Base-by-base conservation (phyloP, 1,284 basidiomycete species). In the Microbotryomycetes sp. region DNA sequence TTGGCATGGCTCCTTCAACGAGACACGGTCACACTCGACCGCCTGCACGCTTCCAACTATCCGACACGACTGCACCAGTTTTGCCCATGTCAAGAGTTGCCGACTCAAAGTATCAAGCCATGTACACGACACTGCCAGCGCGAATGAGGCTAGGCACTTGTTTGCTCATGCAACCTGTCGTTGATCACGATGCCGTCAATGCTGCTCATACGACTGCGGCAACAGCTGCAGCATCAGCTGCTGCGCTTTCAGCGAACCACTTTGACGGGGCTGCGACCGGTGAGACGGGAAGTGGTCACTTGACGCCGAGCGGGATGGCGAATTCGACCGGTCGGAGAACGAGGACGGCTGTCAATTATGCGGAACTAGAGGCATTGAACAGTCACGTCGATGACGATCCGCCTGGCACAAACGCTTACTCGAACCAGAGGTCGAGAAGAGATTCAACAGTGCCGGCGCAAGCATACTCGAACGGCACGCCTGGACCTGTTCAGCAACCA, bases 61-160 rank as follows among this genome's bases (percentile, higher is more conserved):
- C 48, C n/a, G 49, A 48, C 5, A 18, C 52, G 2, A 35, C 50
- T 5, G 46, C 41, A 2, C 60, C 62, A 15, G 67, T 68, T 5
- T 51, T 60, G 28, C 67, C 67, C 35, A 16, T 68, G 26, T 61
- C 67, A 3, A 54, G 57, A 26, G 60, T 68, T 58, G 55, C 64
- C 1, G 58, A 62, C 3, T 30, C 50, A 15, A 57, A 57, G 5
- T 24, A 26, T 24, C 94, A 97, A 74, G 91, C 88, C 0, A 76
- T 85, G 23, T 82, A 85, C 65, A 87, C 89, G 1, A 89, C 90
- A 1, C 97, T 96, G 75, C 80, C 91, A 0, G 89, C 92, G 5
- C 84, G 93, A n/a, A 79, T 97, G 58, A 85, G 89, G n/a, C 93
- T 92, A 0, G 94, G 94, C 27, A 83, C 87, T 5, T 89, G 90